phyloP scores from a whole-genome alignment of 2,329 filamentous ascomycete genomes.

The Didymella pinodella region DNA sequence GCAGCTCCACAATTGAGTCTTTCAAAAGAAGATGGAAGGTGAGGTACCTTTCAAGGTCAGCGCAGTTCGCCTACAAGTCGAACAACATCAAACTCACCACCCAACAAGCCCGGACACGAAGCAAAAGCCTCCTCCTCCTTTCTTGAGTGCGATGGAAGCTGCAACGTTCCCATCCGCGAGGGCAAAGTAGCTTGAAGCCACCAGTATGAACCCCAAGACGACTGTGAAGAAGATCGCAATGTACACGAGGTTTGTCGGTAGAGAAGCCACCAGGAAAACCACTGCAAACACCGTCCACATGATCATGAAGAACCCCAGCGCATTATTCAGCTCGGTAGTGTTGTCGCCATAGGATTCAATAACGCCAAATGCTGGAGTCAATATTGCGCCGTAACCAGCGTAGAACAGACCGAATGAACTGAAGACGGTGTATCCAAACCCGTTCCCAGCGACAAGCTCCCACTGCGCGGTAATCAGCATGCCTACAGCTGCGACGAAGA shows the following conservation, averaged over 20 bases:
- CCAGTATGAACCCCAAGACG: constrained; percentile 55
- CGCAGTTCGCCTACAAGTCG: neutral
- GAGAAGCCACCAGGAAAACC: constrained; percentile 57
- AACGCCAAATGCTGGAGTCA: constrained; percentile 59
- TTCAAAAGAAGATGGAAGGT: constrained; percentile 36
- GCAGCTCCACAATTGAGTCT: constrained; percentile 37
- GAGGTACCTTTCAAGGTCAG: constrained; percentile 27
- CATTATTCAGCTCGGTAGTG: constrained; percentile 57
- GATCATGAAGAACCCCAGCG: constrained; percentile 60
- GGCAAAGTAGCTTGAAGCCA: constrained; percentile 58
- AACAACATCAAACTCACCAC: constrained; percentile 29
- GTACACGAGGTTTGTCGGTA: constrained; percentile 58
- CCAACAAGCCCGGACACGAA: constrained; percentile 58
- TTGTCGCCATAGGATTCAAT: constrained; percentile 55
- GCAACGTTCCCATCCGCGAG: constrained; percentile 53
- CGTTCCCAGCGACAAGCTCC: constrained; percentile 63
- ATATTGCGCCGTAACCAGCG: constrained; percentile 58
- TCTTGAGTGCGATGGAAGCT: constrained; percentile 52
- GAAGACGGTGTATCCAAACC: constrained; percentile 62
- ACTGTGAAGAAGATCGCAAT: constrained; percentile 59
- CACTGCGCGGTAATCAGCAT: constrained; percentile 65
- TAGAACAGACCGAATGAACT: constrained; percentile 64
- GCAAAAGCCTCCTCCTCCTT: constrained; percentile 57
- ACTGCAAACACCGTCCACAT: constrained; percentile 59
- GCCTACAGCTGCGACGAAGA: constrained; percentile 61